A percentile compares a stretch with the other conserved stretches of the same genome.
Conservation (phyloP, 768 basidiomycete genomes). For the Boletus rufocinnamomeus region DNA sequence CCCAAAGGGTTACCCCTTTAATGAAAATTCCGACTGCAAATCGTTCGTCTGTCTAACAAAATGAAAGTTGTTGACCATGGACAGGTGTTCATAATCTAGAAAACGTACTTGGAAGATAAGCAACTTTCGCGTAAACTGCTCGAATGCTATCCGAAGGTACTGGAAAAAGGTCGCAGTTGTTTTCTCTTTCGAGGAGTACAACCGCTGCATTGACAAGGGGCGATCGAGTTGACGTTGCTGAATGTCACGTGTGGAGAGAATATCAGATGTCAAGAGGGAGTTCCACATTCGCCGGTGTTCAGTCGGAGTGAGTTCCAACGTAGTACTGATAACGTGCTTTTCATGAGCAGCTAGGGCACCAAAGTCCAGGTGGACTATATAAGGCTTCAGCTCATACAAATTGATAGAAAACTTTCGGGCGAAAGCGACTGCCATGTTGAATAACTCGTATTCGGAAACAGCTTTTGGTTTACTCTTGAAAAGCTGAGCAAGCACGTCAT, state of each 20-base stretch:
- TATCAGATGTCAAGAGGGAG: constrained; percentile 61
- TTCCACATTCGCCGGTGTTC: constrained; percentile 61
- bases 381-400: constrained; percentile 40
- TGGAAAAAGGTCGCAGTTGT: constrained; percentile 61
- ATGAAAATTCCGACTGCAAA: constrained; percentile 67
- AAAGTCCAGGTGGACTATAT: constrained; percentile 54
- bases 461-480: constrained; percentile 54
- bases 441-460: constrained; percentile 61
- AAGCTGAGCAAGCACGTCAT: constrained; percentile 45
- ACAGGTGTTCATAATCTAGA: too few species aligned
- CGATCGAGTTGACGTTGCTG: constrained; percentile 50
- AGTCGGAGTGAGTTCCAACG: constrained; percentile 41
- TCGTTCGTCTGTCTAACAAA: constrained; percentile 54
- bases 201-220: constrained; percentile 57
- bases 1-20: constrained; percentile 57
- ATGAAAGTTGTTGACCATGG: background rate
- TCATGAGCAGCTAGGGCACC: constrained; percentile 54
- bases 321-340: constrained; percentile 52
- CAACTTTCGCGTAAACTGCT: constrained; percentile 59
- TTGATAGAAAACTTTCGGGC: constrained; percentile 46
- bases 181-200: constrained; percentile 58
- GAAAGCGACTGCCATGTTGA: constrained; percentile 50
- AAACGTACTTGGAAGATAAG: constrained; percentile 54
- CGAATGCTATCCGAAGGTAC: constrained; percentile 55
- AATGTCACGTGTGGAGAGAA: constrained; percentile 52